A percentile compares a stretch with the other conserved stretches of the same genome.
Conservation (phyloP, 1,139 yeast genomes). For the Geotrichum histeridarum region DNA sequence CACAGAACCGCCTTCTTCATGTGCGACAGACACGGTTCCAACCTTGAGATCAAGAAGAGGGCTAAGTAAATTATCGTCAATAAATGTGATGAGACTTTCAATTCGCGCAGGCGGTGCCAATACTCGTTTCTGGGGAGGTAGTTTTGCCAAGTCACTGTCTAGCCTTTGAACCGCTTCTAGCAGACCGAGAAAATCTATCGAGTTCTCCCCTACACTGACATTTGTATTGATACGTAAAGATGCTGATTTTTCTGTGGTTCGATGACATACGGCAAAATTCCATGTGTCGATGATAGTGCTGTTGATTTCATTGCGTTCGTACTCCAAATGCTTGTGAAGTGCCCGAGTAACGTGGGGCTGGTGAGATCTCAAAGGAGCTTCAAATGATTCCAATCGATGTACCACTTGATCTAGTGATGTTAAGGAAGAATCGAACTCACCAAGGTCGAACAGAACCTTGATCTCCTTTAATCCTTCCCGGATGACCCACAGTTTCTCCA, state of each 20-base stretch:
- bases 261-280: slow-evolving; percentile 23
- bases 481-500: slow-evolving; percentile 31
- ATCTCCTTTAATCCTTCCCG: slow-evolving; percentile 32
- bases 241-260: not conserved
- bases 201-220: slow-evolving; percentile 19
- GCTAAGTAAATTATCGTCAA: slow-evolving; percentile 24
- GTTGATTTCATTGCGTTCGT: slow-evolving; percentile 17
- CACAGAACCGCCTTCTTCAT: slow-evolving; percentile 4
- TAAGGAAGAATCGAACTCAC: slow-evolving; percentile 28
- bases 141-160: slow-evolving; percentile 20
- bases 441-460: slow-evolving; percentile 27
- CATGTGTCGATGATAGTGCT: slow-evolving; percentile 24
- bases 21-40: slow-evolving; percentile 12
- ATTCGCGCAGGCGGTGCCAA: slow-evolving; percentile 21
- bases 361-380: slow-evolving; percentile 9
- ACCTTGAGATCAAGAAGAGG: slow-evolving; percentile 25
- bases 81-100: slow-evolving; percentile 23
- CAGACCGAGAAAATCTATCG: slow-evolving; percentile 18
- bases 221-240: not conserved
- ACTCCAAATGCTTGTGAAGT: slow-evolving; percentile 20
- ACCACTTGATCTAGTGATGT: slow-evolving; percentile 27
- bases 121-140: slow-evolving; percentile 9
- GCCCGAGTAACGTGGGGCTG: slow-evolving; percentile 18
- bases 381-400: slow-evolving; percentile 25
- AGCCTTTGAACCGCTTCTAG: slow-evolving; percentile 23